Percentiles rank a stretch among this genome's conserved stretches.
Conservation (phyloP, 2,329 filamentous ascomycete genomes). For the Xylaria sp. region DNA sequence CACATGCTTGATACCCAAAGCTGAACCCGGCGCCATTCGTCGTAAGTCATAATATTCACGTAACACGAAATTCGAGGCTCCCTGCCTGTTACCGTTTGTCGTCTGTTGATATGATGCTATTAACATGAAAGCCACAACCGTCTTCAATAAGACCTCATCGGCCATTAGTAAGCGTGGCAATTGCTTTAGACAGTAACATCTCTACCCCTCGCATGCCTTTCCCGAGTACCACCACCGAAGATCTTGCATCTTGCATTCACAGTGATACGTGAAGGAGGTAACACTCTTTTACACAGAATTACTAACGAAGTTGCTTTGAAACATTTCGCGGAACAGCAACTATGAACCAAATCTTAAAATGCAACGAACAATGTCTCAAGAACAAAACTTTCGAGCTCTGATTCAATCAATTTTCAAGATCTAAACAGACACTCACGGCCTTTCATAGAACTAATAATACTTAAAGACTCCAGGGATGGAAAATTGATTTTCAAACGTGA, state of each 20-base stretch:
- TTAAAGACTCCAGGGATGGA: not conserved
- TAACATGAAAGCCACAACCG: not conserved
- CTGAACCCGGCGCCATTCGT: not conserved
- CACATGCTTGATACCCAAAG: conserved; percentile 2
- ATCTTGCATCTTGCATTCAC: not conserved
- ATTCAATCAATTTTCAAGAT: not conserved
- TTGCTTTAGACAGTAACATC: not conserved
- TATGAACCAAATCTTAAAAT: not conserved
- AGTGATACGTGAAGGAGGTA: not conserved
- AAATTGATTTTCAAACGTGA: not conserved
- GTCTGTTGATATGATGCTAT: not conserved
- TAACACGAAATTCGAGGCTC: not conserved
- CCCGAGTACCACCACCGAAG: not conserved
- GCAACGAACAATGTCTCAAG: not conserved
- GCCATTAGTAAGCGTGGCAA: no score
- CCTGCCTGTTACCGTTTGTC: not conserved
- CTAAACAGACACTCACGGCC: not conserved
- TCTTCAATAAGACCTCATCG: not conserved
- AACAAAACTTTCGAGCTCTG: not conserved
- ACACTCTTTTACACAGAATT: not conserved
- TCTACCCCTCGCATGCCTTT: not conserved
- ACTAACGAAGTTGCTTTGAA: not conserved
- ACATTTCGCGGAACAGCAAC: not conserved
- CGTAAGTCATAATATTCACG: not conserved
- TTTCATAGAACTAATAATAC: not conserved